Percentiles rank a stretch among this genome's conserved stretches.
Conservation (phyloP, 1,284 basidiomycete genomes). For the Naganishia cerealis region DNA sequence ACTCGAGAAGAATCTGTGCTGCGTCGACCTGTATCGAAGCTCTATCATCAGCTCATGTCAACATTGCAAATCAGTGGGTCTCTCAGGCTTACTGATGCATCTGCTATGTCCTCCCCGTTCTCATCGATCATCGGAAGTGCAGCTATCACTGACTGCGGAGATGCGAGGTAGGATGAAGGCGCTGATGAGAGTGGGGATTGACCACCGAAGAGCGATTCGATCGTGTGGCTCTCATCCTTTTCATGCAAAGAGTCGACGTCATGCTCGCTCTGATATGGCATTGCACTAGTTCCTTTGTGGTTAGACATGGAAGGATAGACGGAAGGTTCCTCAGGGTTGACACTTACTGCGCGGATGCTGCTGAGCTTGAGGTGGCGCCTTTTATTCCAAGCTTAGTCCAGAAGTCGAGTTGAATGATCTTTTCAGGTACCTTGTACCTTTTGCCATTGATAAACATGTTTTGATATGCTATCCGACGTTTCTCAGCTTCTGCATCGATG, state of each 20-base stretch:
- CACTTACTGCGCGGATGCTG: background rate
- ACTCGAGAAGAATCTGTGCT: constrained; percentile 16
- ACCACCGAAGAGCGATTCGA: constrained; percentile 31
- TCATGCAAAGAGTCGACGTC: background rate
- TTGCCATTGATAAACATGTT: constrained; percentile 61
- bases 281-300: background rate
- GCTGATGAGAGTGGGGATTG: constrained; percentile 33
- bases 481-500: constrained; percentile 64
- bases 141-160: background rate
- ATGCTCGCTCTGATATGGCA: background rate
- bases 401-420: constrained; percentile 87
- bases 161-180: constrained; percentile 20
- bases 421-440: constrained; percentile 89
- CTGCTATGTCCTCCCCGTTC: background rate
- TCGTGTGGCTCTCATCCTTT: constrained; percentile 12
- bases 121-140: constrained; percentile 9
- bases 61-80: background rate
- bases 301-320: background rate
- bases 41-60: background rate
- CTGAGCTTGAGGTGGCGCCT: background rate
- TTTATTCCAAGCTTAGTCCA: constrained; percentile 73
- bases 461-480: constrained; percentile 51
- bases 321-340: background rate
- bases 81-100: background rate
- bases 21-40: constrained; percentile 12